Conservation (phyloP, 768 basidiomycete species). For the Russula brevipes region DNA sequence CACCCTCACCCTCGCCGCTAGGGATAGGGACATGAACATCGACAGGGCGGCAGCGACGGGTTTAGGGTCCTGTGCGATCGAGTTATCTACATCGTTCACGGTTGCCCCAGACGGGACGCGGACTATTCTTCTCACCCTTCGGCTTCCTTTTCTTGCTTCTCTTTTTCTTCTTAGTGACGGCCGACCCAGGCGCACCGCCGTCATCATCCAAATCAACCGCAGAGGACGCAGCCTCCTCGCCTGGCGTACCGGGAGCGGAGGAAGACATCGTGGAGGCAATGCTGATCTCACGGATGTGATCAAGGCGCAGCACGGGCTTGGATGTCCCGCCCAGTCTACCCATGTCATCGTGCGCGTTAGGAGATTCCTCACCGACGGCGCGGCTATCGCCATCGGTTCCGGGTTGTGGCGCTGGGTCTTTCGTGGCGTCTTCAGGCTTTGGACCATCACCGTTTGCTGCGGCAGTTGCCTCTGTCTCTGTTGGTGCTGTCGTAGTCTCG, state of each 20-base stretch:
- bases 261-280: slow-evolving; percentile 10
- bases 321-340: background rate
- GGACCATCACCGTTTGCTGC: background rate
- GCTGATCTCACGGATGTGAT: slow-evolving; percentile 6
- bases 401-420: background rate
- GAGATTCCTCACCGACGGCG: background rate
- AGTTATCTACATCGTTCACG: slow-evolving; percentile 7
- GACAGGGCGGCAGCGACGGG: background rate
- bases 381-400: background rate
- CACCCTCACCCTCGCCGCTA: slow-evolving; percentile 12
- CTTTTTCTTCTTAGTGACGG: background rate
- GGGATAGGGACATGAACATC: slow-evolving; percentile 10
- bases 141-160: background rate
- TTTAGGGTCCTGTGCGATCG: slow-evolving; percentile 14
- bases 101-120: background rate
- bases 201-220: background rate
- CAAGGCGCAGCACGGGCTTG: slow-evolving; percentile 1
- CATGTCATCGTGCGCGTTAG: background rate
- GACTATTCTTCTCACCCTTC: slow-evolving; percentile 23
- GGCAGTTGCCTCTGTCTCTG: background rate
- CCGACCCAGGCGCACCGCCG: background rate
- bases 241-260: slow-evolving; percentile 2
- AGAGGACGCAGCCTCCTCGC: slow-evolving; percentile 7
- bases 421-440: background rate
- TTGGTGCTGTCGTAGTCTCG: background rate